Percentiles rank a stretch among this genome's conserved stretches.
Conservation (phyloP, 1,284 basidiomycete species). For the Bondarzewia mesenterica region DNA sequence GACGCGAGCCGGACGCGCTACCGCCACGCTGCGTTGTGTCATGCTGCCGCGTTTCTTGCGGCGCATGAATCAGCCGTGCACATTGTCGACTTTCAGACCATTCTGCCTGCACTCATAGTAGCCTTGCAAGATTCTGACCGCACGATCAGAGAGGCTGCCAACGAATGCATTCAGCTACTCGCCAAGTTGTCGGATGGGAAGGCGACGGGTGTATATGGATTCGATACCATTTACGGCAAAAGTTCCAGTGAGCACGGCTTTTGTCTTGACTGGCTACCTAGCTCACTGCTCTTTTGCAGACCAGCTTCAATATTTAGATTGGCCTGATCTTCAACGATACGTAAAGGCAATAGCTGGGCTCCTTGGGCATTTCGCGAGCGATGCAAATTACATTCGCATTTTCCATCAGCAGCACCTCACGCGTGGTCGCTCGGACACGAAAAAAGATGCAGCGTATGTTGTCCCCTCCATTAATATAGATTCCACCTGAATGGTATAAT, state of each 20-base stretch:
- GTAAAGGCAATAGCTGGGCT: slow-evolving; percentile 46
- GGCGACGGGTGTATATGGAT: slow-evolving; percentile 64
- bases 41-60: slow-evolving; percentile 73
- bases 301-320: slow-evolving; percentile 74
- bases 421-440: slow-evolving; percentile 41
- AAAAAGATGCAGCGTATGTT: slow-evolving; percentile 57
- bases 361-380: slow-evolving; percentile 59
- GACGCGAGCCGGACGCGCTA: slow-evolving; percentile 23
- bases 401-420: slow-evolving; percentile 60
- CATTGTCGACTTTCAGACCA: slow-evolving; percentile 77
- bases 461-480: not conserved
- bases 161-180: slow-evolving; percentile 54
- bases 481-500: slow-evolving; percentile 1
- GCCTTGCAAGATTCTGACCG: slow-evolving; percentile 50
- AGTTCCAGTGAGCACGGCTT: slow-evolving; percentile 47
- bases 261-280: not conserved
- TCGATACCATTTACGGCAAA: slow-evolving; percentile 77
- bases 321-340: slow-evolving; percentile 65
- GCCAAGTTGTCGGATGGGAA: slow-evolving; percentile 32
- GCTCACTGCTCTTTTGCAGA: slow-evolving; percentile 26
- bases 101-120: slow-evolving; percentile 73
- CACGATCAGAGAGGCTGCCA: slow-evolving; percentile 50
- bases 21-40: slow-evolving; percentile 42
- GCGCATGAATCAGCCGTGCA: slow-evolving; percentile 49
- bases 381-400: slow-evolving; percentile 51